phyloP scores from a whole-genome alignment of 441 rosid species.

The Syzygium syzygioides region DNA sequence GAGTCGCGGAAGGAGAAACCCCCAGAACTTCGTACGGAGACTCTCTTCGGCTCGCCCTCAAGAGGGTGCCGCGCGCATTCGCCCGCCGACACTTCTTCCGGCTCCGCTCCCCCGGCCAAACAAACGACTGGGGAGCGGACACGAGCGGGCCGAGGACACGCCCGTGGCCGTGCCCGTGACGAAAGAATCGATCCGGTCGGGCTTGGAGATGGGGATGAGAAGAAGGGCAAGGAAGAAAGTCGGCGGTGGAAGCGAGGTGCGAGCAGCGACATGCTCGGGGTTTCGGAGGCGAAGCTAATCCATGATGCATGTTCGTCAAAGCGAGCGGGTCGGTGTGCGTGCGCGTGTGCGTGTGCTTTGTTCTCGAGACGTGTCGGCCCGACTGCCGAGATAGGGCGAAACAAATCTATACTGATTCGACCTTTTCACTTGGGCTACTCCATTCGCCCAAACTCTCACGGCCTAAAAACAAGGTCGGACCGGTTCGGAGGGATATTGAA shows the following conservation, averaged over 20 bases:
- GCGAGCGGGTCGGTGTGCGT: background rate
- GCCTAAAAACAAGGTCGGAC: background rate
- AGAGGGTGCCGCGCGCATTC: constrained; percentile 7
- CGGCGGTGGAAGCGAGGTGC: constrained; percentile 22
- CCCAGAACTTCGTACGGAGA: constrained; percentile 89
- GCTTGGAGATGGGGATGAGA: constrained; percentile 20
- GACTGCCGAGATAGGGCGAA: background rate
- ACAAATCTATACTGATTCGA: background rate
- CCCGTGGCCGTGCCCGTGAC: background rate
- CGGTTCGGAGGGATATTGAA: background rate
- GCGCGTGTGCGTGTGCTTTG: background rate
- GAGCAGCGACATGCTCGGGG: constrained; percentile 17
- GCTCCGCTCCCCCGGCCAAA: constrained; percentile 17
- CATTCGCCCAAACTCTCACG: background rate
- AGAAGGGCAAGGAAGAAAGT: constrained; percentile 9
- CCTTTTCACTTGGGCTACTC: background rate
- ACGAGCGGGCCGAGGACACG: background rate
- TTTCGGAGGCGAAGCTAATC: constrained; percentile 19
- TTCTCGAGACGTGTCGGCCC: background rate
- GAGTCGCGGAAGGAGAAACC: constrained; percentile 71
- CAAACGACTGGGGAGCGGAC: constrained; percentile 11
- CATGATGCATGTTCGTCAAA: constrained; percentile 30
- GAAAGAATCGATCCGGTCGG: constrained; percentile 15
- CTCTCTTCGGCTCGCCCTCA: constrained; percentile 54
- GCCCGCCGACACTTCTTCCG: constrained; percentile 27